Percentiles rank a stretch among this genome's conserved stretches.
phyloP scores from a whole-genome alignment of 164 flowering plant genomes.

The Chimonanthus praecox region DNA sequence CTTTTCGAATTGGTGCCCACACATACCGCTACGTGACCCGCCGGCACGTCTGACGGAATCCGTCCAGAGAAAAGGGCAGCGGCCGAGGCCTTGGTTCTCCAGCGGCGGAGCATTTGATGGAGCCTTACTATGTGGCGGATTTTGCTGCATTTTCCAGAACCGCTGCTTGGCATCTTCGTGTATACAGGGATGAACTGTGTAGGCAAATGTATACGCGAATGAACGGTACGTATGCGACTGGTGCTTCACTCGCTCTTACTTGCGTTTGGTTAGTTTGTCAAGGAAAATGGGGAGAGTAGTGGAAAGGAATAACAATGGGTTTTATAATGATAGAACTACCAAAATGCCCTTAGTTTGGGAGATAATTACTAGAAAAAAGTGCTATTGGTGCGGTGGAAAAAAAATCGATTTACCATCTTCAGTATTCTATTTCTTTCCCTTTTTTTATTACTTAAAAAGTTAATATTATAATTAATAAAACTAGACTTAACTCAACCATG shows the following conservation, averaged over 20 bases:
- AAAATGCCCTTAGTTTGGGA: conserved; percentile 20
- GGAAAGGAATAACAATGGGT: not conserved
- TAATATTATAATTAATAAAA: too few species aligned
- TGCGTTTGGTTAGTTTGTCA: not conserved
- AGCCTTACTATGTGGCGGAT: conserved; percentile 35
- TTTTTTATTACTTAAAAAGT: too few species aligned
- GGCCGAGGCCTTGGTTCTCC: conserved; percentile 60
- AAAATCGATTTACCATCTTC: too few species aligned
- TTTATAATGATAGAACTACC: conserved; percentile 17
- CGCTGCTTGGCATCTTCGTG: conserved; percentile 1
- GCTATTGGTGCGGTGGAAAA: too few species aligned
- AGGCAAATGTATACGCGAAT: not conserved
- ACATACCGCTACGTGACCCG: conserved; percentile 68
- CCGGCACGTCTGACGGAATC: conserved; percentile 66
- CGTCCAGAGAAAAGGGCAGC: conserved; percentile 7
- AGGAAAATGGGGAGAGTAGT: not conserved
- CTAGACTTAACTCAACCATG: too few species aligned
- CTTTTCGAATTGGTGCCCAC: conserved; percentile 63
- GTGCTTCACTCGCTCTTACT: not conserved
- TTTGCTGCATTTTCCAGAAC: conserved; percentile 22
- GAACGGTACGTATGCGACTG: not conserved
- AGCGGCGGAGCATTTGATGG: conserved; percentile 69
- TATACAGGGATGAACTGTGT: not conserved
- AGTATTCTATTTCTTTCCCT: too few species aligned
- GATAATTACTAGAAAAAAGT: conserved; percentile 20